phyloP scores from a whole-genome alignment of 768 basidiomycete species.

The Suillus hirtellus region DNA sequence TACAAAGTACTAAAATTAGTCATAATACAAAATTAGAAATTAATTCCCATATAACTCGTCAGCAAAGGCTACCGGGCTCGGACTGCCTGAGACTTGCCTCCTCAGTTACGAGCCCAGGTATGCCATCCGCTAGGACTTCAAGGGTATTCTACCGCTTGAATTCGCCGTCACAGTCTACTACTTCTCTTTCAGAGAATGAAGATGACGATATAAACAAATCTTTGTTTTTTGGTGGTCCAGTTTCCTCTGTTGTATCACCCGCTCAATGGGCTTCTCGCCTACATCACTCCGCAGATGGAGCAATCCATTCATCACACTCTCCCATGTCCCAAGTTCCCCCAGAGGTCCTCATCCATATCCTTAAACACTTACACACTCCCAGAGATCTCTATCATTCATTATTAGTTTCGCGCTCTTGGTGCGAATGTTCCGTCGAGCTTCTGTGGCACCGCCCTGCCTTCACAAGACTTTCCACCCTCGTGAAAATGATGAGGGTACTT shows the following conservation, averaged over 20 bases:
- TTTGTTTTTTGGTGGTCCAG: slow-evolving; percentile 36
- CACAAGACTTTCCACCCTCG: slow-evolving; percentile 64
- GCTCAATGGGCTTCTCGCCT: slow-evolving; percentile 57
- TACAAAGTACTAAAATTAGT: not conserved
- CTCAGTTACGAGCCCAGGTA: slow-evolving; percentile 9
- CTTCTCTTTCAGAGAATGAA: slow-evolving; percentile 78
- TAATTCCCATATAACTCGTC: slow-evolving; percentile 10
- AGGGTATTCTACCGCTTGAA: slow-evolving; percentile 38
- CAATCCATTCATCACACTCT: slow-evolving; percentile 39
- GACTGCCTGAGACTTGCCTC: slow-evolving; percentile 1
- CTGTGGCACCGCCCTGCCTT: slow-evolving; percentile 92
- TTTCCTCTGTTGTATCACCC: slow-evolving; percentile 51
- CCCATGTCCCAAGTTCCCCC: slow-evolving; percentile 76
- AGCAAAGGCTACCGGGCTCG: slow-evolving; percentile 10
- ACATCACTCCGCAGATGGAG: slow-evolving; percentile 35
- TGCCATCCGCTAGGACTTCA: slow-evolving; percentile 30
- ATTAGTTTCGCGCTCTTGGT: slow-evolving; percentile 89
- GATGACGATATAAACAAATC: slow-evolving; percentile 62
- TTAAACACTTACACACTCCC: slow-evolving; percentile 76
- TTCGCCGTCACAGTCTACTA: slow-evolving; percentile 67
- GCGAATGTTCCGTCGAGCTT: slow-evolving; percentile 92
- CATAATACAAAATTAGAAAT: slow-evolving; percentile 3
- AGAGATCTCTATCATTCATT: slow-evolving; percentile 74
- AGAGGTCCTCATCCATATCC: slow-evolving; percentile 90
- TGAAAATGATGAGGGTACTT: slow-evolving; percentile 77